A percentile compares a stretch with the other conserved stretches of the same genome.
phyloP scores from a whole-genome alignment of 2,329 filamentous ascomycete genomes.

The Nakataea oryzae region DNA sequence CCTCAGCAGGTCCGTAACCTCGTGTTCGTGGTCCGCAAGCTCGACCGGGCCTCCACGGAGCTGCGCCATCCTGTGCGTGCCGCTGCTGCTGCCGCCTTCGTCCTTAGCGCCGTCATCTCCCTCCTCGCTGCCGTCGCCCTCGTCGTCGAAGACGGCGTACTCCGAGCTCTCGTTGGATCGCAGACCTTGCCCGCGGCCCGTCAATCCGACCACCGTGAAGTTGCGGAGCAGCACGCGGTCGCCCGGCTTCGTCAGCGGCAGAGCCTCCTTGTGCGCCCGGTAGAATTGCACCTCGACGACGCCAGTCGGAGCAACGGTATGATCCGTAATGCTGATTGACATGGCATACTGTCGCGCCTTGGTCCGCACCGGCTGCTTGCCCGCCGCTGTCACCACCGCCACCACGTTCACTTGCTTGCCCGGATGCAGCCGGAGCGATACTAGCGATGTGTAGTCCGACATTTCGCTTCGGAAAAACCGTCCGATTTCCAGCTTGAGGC shows the following conservation, averaged over 20 bases:
- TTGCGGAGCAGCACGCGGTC: slow-evolving; percentile 48
- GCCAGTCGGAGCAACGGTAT: slow-evolving; percentile 36
- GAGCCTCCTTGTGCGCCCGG: slow-evolving; percentile 43
- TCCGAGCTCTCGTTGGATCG: slow-evolving; percentile 43
- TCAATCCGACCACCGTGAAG: slow-evolving; percentile 43
- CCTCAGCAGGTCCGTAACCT: slow-evolving; percentile 36
- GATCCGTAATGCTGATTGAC: slow-evolving; percentile 46
- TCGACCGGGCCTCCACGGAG: slow-evolving; percentile 52
- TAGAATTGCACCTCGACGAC: slow-evolving; percentile 47
- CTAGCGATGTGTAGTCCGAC: slow-evolving; percentile 41
- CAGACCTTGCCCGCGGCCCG: slow-evolving; percentile 44
- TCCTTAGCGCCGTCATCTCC: background rate
- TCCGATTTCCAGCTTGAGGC: slow-evolving; percentile 33
- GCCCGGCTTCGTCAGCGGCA: slow-evolving; percentile 44
- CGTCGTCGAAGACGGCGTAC: slow-evolving; percentile 49
- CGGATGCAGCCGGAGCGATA: slow-evolving; percentile 37
- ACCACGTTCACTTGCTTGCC: slow-evolving; percentile 41
- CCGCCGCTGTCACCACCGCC: slow-evolving; percentile 36
- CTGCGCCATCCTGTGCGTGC: slow-evolving; percentile 27
- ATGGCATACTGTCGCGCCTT: slow-evolving; percentile 50
- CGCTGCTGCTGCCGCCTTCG: background rate
- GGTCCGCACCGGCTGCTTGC: slow-evolving; percentile 37
- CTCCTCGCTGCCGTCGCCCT: slow-evolving; percentile 2
- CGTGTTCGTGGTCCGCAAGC: slow-evolving; percentile 35
- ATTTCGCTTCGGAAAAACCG: slow-evolving; percentile 36